Evolutionary conservation across 306 rosid genomes (phyloP).

Genomic region (Mimosa bimucronata): DNA sequence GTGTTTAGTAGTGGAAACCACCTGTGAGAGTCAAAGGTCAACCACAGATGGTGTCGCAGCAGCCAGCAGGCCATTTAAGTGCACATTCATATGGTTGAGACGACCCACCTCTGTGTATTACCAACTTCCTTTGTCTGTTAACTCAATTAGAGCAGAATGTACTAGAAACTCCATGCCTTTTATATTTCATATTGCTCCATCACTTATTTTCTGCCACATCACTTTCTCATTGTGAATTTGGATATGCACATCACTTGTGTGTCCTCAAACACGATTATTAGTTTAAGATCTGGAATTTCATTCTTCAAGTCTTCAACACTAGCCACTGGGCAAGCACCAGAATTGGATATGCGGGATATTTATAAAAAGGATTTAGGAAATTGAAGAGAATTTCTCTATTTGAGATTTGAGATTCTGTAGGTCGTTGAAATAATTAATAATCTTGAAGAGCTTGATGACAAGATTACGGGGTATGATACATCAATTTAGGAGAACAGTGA

Average conservation of each 20-base stretch:
- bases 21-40: slow-evolving; percentile 56
- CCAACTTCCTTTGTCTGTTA: slow-evolving; percentile 47
- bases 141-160: slow-evolving; percentile 48
- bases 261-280: slow-evolving; percentile 6
- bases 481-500: slow-evolving; percentile 26
- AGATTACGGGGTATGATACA: background rate
- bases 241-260: slow-evolving; percentile 37
- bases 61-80: slow-evolving; percentile 31
- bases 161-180: slow-evolving; percentile 21
- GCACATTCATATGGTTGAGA: slow-evolving; percentile 31
- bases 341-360: background rate
- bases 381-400: background rate
- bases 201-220: background rate
- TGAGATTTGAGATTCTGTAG: background rate
- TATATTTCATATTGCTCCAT: background rate
- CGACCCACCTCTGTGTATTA: slow-evolving; percentile 44
- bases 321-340: too few species aligned
- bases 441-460: background rate
- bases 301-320: too few species aligned
- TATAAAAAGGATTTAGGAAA: background rate
- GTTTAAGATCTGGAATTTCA: slow-evolving; percentile 32
- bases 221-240: background rate
- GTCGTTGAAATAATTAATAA: background rate
- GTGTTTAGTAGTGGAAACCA: slow-evolving; percentile 35
- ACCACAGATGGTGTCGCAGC: slow-evolving; percentile 36